phyloP scores from a whole-genome alignment of 169 alveolate species.

The Babesia ovis region DNA sequence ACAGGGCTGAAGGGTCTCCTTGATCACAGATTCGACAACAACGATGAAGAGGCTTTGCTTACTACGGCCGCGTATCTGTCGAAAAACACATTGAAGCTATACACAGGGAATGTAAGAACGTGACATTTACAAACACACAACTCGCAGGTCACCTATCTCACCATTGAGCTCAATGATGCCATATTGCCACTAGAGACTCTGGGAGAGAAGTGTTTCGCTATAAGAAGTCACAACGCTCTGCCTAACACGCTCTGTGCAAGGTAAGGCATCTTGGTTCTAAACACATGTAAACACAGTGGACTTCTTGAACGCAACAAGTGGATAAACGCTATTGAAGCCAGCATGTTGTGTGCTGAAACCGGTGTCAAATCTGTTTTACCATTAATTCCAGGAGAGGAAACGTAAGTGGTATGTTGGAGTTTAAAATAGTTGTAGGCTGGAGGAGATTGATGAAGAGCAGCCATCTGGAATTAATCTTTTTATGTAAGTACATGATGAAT shows the following conservation, averaged over 20 bases:
- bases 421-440: constrained; percentile 26
- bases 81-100: constrained; percentile 44
- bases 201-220: constrained; percentile 74
- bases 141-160: constrained; percentile 55
- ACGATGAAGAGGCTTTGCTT: constrained; percentile 55
- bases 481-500: constrained; percentile 28
- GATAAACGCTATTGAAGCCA: constrained; percentile 64
- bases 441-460: constrained; percentile 46
- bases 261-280: neutral
- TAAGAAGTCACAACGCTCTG: constrained; percentile 48
- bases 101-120: constrained; percentile 59
- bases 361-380: constrained; percentile 54
- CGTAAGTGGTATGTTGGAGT: neutral
- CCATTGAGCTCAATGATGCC: constrained; percentile 65
- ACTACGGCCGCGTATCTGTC: constrained; percentile 61
- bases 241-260: constrained; percentile 61
- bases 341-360: constrained; percentile 53
- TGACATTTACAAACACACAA: neutral
- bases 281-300: constrained; percentile 22
- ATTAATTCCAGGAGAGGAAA: constrained; percentile 58
- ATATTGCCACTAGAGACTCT: constrained; percentile 74
- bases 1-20: constrained; percentile 59
- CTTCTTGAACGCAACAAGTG: constrained; percentile 58
- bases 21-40: constrained; percentile 46
- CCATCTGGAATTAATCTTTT: constrained; percentile 61